A percentile compares a stretch with the other conserved stretches of the same genome.
Evolutionary conservation across 495 filamentous ascomycete genomes (phyloP).

Genomic region (Talaromyces stipitatus): DNA sequence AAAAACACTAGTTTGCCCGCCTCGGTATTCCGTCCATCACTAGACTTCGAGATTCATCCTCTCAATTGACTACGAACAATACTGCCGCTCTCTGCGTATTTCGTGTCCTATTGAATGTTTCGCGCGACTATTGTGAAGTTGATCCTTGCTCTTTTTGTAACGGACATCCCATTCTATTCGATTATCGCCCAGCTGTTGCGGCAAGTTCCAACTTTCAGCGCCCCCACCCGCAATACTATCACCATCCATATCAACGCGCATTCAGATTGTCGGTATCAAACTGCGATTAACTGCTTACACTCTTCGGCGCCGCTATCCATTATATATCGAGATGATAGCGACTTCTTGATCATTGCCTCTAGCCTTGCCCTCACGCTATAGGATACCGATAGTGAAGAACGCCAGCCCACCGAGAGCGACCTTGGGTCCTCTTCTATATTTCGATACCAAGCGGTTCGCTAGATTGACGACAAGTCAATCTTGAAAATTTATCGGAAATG

Average conservation of each 20-base stretch:
- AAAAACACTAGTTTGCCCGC: not conserved
- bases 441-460: not conserved
- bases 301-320: not conserved
- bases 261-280: not conserved
- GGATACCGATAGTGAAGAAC: not conserved
- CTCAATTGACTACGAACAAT: not conserved
- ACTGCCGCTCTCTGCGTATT: not conserved
- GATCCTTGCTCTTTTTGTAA: not conserved
- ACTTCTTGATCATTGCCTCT: not conserved
- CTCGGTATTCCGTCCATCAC: not conserved
- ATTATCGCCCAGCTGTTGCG: not conserved
- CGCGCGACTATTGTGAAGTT: not conserved
- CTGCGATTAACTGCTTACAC: not conserved
- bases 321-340: not conserved
- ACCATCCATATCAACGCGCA: not conserved
- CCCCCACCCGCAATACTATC: not conserved
- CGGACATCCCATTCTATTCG: not conserved
- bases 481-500: constrained; percentile 18
- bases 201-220: not conserved
- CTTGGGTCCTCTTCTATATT: constrained; percentile 3
- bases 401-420: not conserved
- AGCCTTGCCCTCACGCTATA: not conserved
- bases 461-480: not conserved
- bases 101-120: not conserved
- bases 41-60: not conserved